These are phyloP conservation scores for Fallopia convolvulus DNA, from an alignment of 148 eudicot species.

Conservation along the genomic window DNA sequence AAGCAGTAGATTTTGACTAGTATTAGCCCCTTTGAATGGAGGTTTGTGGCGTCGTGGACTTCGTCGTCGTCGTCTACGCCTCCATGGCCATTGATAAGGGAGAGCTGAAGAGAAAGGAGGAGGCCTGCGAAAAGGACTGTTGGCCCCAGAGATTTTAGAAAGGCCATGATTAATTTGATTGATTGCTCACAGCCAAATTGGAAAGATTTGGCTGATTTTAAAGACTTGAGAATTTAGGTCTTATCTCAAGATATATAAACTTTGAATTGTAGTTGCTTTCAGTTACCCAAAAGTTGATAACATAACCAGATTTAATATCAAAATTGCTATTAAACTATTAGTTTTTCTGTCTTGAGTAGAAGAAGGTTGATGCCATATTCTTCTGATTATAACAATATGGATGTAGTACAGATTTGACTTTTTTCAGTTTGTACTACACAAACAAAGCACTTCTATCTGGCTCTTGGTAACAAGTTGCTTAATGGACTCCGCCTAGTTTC, in stretches of 20 bases:
- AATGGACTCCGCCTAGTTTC: background rate
- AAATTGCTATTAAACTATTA: background rate
- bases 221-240: background rate
- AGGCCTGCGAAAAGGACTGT: conserved; percentile 18
- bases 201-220: conserved; percentile 3
- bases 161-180: conserved; percentile 20
- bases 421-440: conserved; percentile 31
- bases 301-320: background rate
- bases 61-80: conserved; percentile 16
- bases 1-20: conserved; percentile 60
- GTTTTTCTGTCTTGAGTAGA: background rate
- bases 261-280: background rate
- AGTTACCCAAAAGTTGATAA: background rate
- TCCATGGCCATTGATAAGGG: conserved; percentile 35
- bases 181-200: background rate
- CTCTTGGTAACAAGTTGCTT: conserved; percentile 1
- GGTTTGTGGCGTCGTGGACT: background rate
- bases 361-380: background rate
- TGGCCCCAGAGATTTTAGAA: conserved; percentile 30
- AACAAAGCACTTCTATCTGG: background rate
- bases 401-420: conserved; percentile 53
- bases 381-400: conserved; percentile 5
- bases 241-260: background rate
- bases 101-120: conserved; percentile 29
- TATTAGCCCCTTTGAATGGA: conserved; percentile 34